Evolutionary conservation across 73 alveolate genomes (phyloP).

Genomic region (Stentor roeselii): DNA sequence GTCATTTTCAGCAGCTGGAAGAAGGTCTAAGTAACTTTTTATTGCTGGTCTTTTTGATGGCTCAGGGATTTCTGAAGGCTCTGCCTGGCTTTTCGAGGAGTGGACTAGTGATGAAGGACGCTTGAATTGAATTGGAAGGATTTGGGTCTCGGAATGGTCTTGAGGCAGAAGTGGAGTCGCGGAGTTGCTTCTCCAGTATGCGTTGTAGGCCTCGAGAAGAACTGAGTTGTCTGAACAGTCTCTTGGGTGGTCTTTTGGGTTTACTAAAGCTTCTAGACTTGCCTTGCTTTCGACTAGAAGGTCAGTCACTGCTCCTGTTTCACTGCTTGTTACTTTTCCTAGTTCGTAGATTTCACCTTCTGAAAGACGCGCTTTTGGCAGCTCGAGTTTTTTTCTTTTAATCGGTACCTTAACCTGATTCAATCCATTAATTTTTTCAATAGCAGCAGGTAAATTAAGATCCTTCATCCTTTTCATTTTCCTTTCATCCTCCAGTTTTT

Average conservation of each 20-base stretch:
- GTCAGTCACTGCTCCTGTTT: conserved; percentile 61
- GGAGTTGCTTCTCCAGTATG: conserved; percentile 52
- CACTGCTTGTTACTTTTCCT: conserved; percentile 36
- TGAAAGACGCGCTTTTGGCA: conserved; percentile 78
- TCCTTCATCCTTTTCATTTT: conserved; percentile 89
- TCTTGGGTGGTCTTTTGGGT: conserved; percentile 59
- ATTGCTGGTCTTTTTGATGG: conserved; percentile 26
- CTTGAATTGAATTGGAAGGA: conserved; percentile 30
- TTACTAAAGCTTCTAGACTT: conserved; percentile 30
- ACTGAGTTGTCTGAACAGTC: conserved; percentile 68
- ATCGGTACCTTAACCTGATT: conserved; percentile 44
- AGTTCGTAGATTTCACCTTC: conserved; percentile 73
- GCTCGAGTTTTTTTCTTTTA: conserved; percentile 45
- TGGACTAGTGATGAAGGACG: conserved; percentile 27
- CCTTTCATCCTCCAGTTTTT: conserved; percentile 85
- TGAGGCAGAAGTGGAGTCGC: conserved; percentile 91
- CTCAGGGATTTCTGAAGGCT: conserved; percentile 36
- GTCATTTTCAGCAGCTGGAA: conserved; percentile 75
- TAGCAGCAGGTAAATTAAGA: conserved; percentile 87
- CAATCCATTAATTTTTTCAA: conserved; percentile 69
- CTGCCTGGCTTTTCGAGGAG: background rate
- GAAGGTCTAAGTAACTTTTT: conserved; percentile 22
- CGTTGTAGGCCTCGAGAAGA: conserved; percentile 71
- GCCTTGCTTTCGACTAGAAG: conserved; percentile 69
- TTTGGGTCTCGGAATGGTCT: too few relatives aligned